These are phyloP conservation scores for Boletus rubescentipes DNA, from an alignment of 768 basidiomycete species.

Conservation along the genomic window DNA sequence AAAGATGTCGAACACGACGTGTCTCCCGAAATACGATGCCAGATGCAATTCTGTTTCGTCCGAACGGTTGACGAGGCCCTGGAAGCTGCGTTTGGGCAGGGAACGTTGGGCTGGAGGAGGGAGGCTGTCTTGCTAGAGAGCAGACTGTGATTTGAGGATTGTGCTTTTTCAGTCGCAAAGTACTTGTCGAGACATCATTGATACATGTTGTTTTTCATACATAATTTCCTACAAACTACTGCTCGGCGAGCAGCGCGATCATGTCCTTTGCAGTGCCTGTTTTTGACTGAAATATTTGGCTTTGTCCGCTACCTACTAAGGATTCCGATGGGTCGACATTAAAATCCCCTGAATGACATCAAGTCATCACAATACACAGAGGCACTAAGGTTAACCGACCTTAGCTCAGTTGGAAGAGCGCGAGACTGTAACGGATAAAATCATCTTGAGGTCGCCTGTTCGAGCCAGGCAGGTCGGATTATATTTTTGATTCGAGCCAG, in stretches of 20 bases:
- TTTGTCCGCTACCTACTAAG: no score
- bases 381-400: not conserved
- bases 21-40: conserved; percentile 64
- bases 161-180: not conserved
- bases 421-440: conserved; percentile 41
- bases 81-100: conserved; percentile 79
- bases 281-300: no score
- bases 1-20: conserved; percentile 90
- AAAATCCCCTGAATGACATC: not conserved
- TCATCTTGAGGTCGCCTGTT: conserved; percentile 61
- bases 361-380: not conserved
- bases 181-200: not conserved
- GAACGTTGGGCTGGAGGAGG: conserved; percentile 62
- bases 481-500: not conserved
- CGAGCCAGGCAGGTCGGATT: conserved; percentile 59
- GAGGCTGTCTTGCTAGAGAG: conserved; percentile 52
- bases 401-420: conserved; percentile 52
- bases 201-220: not conserved
- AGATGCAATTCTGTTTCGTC: conserved; percentile 84
- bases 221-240: not conserved
- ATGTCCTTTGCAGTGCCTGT: no score
- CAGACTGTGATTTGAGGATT: conserved; percentile 37
- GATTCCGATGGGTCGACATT: no score
- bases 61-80: conserved; percentile 76
- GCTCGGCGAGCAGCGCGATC: not conserved